Conservation (phyloP, 2,329 filamentous ascomycete genomes). For the Cryoendolithus antarcticus region DNA sequence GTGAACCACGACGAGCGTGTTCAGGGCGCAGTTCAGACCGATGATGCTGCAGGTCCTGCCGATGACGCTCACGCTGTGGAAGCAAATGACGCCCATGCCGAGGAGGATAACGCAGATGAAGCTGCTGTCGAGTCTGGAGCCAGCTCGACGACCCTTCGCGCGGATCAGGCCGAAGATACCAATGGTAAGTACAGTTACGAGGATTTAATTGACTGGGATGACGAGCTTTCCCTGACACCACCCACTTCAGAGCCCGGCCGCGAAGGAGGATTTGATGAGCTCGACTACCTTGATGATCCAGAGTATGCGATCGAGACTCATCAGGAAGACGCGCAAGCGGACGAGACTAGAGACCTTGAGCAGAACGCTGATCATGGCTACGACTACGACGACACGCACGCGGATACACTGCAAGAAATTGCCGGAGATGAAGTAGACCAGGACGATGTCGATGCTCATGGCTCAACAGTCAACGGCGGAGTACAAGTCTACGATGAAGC, state of each 20-base stretch:
- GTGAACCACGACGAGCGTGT: constrained; percentile 4
- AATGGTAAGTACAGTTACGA: constrained; percentile 18
- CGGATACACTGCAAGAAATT: no score
- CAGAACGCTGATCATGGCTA: no score
- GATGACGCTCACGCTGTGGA: constrained; percentile 5
- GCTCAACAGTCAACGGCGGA: background rate
- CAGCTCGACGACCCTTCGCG: constrained; percentile 15
- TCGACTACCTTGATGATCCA: no score
- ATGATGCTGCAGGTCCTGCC: constrained; percentile 1
- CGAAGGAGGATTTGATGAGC: no score
- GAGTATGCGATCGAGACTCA: no score
- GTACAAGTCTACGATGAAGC: constrained; percentile 8
- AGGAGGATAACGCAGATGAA: constrained; percentile 4
- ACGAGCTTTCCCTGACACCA: background rate
- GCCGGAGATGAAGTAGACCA: no score
- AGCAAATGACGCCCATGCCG: constrained; percentile 1
- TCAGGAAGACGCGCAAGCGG: no score
- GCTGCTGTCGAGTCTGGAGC: constrained; percentile 10
- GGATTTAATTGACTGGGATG: constrained; percentile 14
- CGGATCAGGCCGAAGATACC: constrained; percentile 10
- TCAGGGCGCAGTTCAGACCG: constrained; percentile 5
- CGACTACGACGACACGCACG: no score
- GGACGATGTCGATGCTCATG: no score
- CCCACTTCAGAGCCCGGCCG: background rate
- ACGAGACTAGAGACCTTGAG: no score